Conservation (phyloP, 331 rosid genomes). For the Pyracantha coccinea region DNA sequence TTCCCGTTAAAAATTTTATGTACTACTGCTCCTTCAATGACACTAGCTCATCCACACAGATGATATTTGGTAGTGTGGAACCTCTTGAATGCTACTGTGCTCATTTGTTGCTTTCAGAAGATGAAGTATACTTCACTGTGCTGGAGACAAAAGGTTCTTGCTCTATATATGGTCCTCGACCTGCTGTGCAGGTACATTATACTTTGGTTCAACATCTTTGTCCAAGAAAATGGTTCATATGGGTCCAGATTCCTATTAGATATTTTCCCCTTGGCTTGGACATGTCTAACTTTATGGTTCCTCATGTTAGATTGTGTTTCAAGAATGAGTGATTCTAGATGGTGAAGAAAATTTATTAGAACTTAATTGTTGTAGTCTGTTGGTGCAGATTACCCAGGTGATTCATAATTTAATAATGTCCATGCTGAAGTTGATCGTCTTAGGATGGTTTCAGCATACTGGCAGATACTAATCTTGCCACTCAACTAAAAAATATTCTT, state of each 20-base stretch:
- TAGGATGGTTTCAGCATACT: background rate
- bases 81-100: conserved; percentile 93
- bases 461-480: background rate
- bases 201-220: conserved; percentile 10
- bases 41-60: conserved; percentile 45
- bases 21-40: conserved; percentile 20
- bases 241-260: no score
- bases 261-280: background rate
- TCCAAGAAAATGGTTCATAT: no score
- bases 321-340: background rate
- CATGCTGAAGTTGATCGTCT: background rate
- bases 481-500: background rate
- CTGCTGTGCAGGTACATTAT: conserved; percentile 60
- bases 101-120: conserved; percentile 78
- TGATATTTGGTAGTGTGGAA: conserved; percentile 74
- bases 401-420: no score
- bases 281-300: background rate
- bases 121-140: conserved; percentile 77
- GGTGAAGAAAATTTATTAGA: background rate
- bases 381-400: background rate
- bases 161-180: conserved; percentile 77
- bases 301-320: conserved; percentile 4
- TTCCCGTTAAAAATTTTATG: conserved; percentile 9
- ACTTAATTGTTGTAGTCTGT: background rate
- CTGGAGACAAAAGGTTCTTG: conserved; percentile 70